Conservation (phyloP, 805 yeast genomes). For the Metschnikowia bowlesiae region DNA sequence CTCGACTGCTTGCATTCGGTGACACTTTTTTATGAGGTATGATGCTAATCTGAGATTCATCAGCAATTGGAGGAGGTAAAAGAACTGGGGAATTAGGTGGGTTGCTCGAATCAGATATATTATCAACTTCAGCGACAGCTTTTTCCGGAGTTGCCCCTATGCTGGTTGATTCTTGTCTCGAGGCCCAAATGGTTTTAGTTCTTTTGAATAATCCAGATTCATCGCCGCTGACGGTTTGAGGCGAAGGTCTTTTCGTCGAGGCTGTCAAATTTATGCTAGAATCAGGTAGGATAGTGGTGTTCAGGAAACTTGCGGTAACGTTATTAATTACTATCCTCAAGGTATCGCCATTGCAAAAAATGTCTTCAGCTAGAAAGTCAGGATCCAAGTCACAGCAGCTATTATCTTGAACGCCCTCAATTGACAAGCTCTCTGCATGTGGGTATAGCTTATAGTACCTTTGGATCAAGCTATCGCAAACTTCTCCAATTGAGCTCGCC, state of each 20-base stretch:
- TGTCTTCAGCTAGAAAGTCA: slow-evolving; percentile 61
- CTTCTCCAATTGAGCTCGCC: slow-evolving; percentile 40
- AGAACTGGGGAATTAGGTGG: slow-evolving; percentile 13
- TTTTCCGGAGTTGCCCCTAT: slow-evolving; percentile 1
- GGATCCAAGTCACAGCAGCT: slow-evolving; percentile 76
- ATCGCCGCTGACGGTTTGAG: background rate
- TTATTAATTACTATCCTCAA: slow-evolving; percentile 34
- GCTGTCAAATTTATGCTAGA: slow-evolving; percentile 4
- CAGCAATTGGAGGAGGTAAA: slow-evolving; percentile 34
- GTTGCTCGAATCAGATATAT: slow-evolving; percentile 1
- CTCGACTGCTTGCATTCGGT: slow-evolving; percentile 13
- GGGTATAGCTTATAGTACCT: slow-evolving; percentile 67
- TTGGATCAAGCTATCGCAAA: slow-evolving; percentile 50
- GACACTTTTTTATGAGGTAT: slow-evolving; percentile 29
- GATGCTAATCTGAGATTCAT: slow-evolving; percentile 4
- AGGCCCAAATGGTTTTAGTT: slow-evolving; percentile 15
- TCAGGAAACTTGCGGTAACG: slow-evolving; percentile 12
- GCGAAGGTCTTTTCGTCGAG: slow-evolving; percentile 3
- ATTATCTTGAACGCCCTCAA: slow-evolving; percentile 62
- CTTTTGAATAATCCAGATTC: slow-evolving; percentile 7
- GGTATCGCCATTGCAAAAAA: slow-evolving; percentile 43
- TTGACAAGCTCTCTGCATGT: slow-evolving; percentile 47
- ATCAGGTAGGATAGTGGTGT: slow-evolving; percentile 6
- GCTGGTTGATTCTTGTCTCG: slow-evolving; percentile 3
- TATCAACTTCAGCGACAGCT: background rate